Base-by-base conservation (phyloP, 1,284 basidiomycete species). In the Boletellus deceptivus region DNA sequence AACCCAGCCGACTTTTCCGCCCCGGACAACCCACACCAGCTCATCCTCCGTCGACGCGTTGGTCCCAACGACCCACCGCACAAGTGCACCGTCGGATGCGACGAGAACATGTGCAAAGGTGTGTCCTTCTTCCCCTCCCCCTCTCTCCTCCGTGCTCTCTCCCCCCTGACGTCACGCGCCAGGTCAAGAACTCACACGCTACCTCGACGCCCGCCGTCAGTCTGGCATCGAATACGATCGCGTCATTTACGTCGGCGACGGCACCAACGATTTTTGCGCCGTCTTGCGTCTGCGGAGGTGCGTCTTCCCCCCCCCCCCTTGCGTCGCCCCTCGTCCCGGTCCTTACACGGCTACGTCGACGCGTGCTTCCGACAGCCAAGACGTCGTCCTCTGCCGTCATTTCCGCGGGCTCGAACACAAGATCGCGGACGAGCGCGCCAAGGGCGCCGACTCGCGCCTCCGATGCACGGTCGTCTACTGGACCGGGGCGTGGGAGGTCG, bases 51-150 rank as follows among this genome's bases (percentile, higher is more conserved):
- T 25, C 79, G 95, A 20, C 80, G 89, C 40, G 75, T 98, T 36
- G 84, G 87, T 48, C 87, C 90, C 14, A 67, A 75, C 37, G 86
- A 82, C 1, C 83, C 84, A 6, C 94, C 95, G 61, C 97, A 99
- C 70, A 68, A 64, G 2, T 99, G 96, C 73, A 77, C 74, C 46
- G 79, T 98, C 48, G 96, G 96, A 14, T 99, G 96, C 75, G 86
- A 86, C 52, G 82, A 90, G 10, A 99, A 99, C 75, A 98, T 99
- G 94, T 99, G 96, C 79, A 99, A 99, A 78, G 96, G 91, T 85
- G 33, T 51, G 61, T 53, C 14, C 24, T 2, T 0, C n/a, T n/a
- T 31, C 31, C 29, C 25, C 24, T 3, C 20, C 20, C 43, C 16
- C 25, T 33, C 31, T 41, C 6, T 14, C 24, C 33, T 9, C 20